Conservation (phyloP, 169 alveolate genomes). For the Eimeria acervulina region DNA sequence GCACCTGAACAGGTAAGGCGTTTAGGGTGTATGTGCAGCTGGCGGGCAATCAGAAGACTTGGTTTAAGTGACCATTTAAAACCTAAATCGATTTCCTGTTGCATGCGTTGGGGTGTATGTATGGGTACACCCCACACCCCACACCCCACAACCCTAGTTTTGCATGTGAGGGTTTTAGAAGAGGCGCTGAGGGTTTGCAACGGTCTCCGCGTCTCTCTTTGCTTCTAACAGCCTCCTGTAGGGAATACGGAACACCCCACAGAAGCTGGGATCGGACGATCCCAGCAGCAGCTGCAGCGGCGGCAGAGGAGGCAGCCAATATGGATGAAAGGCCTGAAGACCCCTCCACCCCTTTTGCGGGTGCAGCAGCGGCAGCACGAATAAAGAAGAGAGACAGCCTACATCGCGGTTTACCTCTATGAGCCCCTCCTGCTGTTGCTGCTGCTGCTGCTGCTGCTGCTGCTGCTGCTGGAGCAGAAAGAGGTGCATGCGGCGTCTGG, state of each 20-base stretch:
- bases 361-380: slow-evolving; percentile 60
- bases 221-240: slow-evolving; percentile 51
- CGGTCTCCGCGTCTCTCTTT: slow-evolving; percentile 34
- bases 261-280: slow-evolving; percentile 48
- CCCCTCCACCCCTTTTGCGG: slow-evolving; percentile 75
- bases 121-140: neutral
- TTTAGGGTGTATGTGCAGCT: neutral
- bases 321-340: slow-evolving; percentile 67
- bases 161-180: neutral
- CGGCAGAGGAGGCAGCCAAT: slow-evolving; percentile 66
- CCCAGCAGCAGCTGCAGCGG: slow-evolving; percentile 65
- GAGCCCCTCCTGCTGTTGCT: slow-evolving; percentile 1
- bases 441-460: slow-evolving; percentile 18
- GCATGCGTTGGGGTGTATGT: neutral
- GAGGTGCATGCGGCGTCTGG: slow-evolving; percentile 21
- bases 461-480: slow-evolving; percentile 60
- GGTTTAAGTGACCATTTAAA: too few relatives aligned
- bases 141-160: too few relatives aligned
- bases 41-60: neutral
- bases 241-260: slow-evolving; percentile 16
- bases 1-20: neutral
- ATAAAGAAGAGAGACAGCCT: neutral
- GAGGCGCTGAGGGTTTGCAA: slow-evolving; percentile 71
- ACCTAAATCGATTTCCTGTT: too few relatives aligned
- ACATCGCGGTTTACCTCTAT: neutral